Base-by-base conservation (phyloP, 179 eudicot genomes). In the Gypsophila paniculata region DNA sequence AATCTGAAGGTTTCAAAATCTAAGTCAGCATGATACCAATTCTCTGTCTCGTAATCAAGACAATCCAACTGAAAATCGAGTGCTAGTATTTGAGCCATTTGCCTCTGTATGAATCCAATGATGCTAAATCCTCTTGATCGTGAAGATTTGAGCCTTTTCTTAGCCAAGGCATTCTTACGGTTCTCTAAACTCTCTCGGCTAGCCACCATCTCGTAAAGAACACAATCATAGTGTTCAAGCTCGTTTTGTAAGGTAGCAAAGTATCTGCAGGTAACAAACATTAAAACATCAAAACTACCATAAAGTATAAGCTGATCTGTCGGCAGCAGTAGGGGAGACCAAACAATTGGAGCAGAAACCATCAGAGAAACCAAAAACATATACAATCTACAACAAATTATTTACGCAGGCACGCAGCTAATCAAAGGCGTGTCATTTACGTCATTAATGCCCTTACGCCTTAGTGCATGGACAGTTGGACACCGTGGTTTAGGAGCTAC, bases 21-120 rank as follows among this genome's bases (percentile, higher is more conserved):
- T 69, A 94, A 86, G 83, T 94, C 99, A n/a, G 99, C 99, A 74
- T 94, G 97, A 70, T 89, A 88, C 97, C 97, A 94, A 60, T 90
- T 92, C 72, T 88, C 87, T 18, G 89, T 80, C 80, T 91, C 84
- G 79, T 91, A 94, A 69, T 94, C 92, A 74, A 94, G 87, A 81
- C 93, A 92, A 79, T 95, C 96, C 75, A 95, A 80, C 61, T 91
- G 99, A 78, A 94, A 94, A 85, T 95, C 96, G 72, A 92, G 95
- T 68, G 54, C 78, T 52, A 95, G 89, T 46, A 90, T 44, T 48
- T 80, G 84, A 78, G 99, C 96, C 99, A 95, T 88, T 76, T 86
- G 96, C 49, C 98, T 86, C 69, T 95, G 99, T 77, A 95, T 89
- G 79, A 80, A 95, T 75, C 97, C 97, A 68, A 95, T 70, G 73